Evolutionary conservation across 139 green algal genomes (phyloP).

Genomic region (Diplosphaera chodatii): DNA sequence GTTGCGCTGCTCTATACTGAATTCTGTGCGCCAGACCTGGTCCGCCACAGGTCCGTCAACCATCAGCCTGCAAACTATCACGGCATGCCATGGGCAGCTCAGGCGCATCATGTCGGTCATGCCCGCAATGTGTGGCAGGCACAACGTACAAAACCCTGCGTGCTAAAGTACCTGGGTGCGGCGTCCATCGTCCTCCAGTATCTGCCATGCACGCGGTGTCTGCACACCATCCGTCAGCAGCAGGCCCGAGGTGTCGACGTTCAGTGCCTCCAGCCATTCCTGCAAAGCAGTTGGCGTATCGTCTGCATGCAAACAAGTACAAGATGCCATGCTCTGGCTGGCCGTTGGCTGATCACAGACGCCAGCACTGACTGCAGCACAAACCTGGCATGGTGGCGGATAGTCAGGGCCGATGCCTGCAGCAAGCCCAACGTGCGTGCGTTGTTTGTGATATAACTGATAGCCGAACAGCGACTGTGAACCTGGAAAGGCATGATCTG

Average conservation of each 20-base stretch:
- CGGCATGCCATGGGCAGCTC: too few relatives aligned
- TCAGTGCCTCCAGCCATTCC: conserved; percentile 31
- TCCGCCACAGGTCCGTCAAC: neutral
- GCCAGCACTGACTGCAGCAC: too few relatives aligned
- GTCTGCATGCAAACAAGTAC: too few relatives aligned
- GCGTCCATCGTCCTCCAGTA: conserved; percentile 54
- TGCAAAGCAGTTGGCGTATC: neutral
- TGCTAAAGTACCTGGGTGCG: conserved; percentile 55
- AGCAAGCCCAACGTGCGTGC: conserved; percentile 24
- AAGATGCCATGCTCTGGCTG: too few relatives aligned
- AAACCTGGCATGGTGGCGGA: conserved; percentile 5
- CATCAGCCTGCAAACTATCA: too few relatives aligned
- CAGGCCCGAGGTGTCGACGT: conserved; percentile 31
- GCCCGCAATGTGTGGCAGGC: too few relatives aligned
- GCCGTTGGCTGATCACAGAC: too few relatives aligned
- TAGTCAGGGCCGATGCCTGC: conserved; percentile 42
- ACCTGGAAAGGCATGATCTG: conserved; percentile 18
- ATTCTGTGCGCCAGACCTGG: conserved; percentile 48
- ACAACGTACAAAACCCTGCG: too few relatives aligned
- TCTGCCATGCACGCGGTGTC: conserved; percentile 58
- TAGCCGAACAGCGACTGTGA: conserved; percentile 54
- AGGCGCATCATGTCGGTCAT: too few relatives aligned
- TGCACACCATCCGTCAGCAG: conserved; percentile 3
- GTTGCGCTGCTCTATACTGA: conserved; percentile 34
- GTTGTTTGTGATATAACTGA: conserved; percentile 28